A percentile compares a stretch with the other conserved stretches of the same genome.
phyloP scores from a whole-genome alignment of 352 stramenopile species.

The Globisporangium parvum region DNA sequence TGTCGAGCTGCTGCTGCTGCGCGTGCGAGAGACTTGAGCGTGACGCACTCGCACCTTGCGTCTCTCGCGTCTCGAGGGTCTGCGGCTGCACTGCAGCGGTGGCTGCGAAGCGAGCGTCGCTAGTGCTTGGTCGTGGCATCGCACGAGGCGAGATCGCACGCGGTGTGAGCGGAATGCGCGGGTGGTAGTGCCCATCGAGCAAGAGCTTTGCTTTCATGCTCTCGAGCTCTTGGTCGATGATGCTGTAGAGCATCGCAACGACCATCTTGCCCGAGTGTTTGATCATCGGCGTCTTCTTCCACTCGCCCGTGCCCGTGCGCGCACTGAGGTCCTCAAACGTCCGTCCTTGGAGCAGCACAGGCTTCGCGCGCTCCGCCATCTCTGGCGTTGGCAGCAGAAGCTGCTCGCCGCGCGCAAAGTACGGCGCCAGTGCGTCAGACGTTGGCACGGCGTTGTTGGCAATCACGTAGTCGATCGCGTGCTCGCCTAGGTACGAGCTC shows the following conservation, averaged over 20 bases:
- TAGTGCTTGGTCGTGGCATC: not conserved
- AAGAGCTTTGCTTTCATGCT: constrained; percentile 31
- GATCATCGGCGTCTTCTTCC: constrained; percentile 83
- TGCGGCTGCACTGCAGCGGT: not conserved
- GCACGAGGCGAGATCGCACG: not conserved
- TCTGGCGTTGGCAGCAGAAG: constrained; percentile 61
- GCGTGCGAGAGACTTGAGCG: not conserved
- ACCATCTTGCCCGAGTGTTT: constrained; percentile 78
- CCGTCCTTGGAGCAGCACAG: constrained; percentile 68
- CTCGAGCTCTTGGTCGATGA: constrained; percentile 83
- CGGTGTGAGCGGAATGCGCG: constrained; percentile 13
- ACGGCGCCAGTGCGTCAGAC: constrained; percentile 45
- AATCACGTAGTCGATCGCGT: constrained; percentile 83
- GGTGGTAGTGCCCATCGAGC: constrained; percentile 10
- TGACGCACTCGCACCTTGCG: too few species aligned
- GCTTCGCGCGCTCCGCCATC: constrained; percentile 46
- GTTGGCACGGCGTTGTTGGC: constrained; percentile 69
- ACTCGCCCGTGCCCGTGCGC: constrained; percentile 34
- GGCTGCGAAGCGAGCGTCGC: not conserved
- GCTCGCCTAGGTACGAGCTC: constrained; percentile 57
- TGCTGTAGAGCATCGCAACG: constrained; percentile 75
- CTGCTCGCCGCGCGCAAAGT: constrained; percentile 68
- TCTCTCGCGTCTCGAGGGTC: not conserved
- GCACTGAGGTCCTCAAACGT: constrained; percentile 63
- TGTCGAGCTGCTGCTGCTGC: not conserved